Evolutionary conservation across 2,329 filamentous ascomycete species (phyloP).

Genomic region (Moelleriella libera): DNA sequence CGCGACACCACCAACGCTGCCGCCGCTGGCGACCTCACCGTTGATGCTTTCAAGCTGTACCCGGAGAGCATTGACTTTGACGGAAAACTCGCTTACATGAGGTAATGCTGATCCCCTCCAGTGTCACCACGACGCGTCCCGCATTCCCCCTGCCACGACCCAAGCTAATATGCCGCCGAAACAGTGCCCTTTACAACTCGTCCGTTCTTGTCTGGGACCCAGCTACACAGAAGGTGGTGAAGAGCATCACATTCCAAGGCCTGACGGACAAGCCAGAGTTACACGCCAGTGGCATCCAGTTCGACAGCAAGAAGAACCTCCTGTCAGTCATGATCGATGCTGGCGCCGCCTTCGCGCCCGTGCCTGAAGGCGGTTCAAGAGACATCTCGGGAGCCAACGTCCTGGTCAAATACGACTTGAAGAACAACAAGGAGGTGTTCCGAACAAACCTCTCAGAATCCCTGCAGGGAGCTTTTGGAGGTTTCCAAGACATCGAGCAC

Average conservation of each 20-base stretch:
- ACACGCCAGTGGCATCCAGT: constrained; percentile 18
- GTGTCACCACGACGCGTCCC: neutral
- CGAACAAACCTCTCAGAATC: constrained; percentile 16
- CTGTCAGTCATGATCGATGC: constrained; percentile 21
- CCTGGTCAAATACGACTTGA: constrained; percentile 19
- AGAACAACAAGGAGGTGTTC: constrained; percentile 13
- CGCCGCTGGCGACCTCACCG: constrained; percentile 1
- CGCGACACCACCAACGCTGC: neutral
- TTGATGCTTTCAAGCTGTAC: constrained; percentile 7
- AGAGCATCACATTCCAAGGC: constrained; percentile 8
- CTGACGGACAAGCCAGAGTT: constrained; percentile 10
- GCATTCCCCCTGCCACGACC: neutral
- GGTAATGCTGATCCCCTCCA: constrained; percentile 2
- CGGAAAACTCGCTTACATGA: constrained; percentile 8
- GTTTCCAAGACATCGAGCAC: constrained; percentile 24
- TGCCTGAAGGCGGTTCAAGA: constrained; percentile 8
- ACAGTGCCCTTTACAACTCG: constrained; percentile 1
- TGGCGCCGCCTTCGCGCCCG: constrained; percentile 18
- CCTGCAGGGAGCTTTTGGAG: constrained; percentile 14
- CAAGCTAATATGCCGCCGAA: neutral
- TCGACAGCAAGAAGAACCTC: constrained; percentile 15
- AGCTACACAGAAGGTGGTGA: constrained; percentile 10
- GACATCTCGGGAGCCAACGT: constrained; percentile 21
- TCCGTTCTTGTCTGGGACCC: constrained; percentile 1
- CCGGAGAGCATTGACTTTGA: constrained; percentile 11